Evolutionary conservation across 1,139 yeast genomes (phyloP).

Genomic region (Debaryomycetaceae sp.): DNA sequence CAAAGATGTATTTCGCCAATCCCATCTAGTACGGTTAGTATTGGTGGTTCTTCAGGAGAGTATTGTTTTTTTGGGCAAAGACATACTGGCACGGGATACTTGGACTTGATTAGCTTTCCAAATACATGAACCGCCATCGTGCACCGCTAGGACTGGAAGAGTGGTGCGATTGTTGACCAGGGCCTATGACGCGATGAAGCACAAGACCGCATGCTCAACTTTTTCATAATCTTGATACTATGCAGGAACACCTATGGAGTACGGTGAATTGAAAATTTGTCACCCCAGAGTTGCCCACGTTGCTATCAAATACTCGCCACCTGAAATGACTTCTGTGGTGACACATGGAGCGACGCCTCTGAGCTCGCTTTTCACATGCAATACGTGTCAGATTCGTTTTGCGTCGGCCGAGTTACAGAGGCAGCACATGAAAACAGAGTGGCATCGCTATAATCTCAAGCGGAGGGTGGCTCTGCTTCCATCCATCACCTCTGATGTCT

Average conservation of each 20-base stretch:
- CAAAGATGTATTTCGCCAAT: conserved; percentile 71
- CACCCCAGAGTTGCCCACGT: background rate
- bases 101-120: conserved; percentile 59
- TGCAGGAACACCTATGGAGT: too few relatives aligned
- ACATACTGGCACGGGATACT: conserved; percentile 32
- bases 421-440: conserved; percentile 88
- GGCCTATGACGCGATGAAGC: background rate
- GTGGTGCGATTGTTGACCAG: background rate
- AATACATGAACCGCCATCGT: conserved; percentile 65
- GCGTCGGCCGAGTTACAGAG: conserved; percentile 74
- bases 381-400: conserved; percentile 76
- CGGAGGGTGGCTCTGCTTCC: conserved; percentile 81
- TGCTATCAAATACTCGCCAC: background rate
- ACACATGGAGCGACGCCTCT: conserved; percentile 26
- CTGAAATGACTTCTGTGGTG: conserved; percentile 12
- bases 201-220: too few relatives aligned
- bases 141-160: background rate
- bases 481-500: conserved; percentile 68
- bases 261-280: background rate
- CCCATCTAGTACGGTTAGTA: conserved; percentile 28
- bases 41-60: background rate
- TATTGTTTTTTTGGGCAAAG: conserved; percentile 1
- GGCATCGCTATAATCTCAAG: conserved; percentile 91
- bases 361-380: conserved; percentile 55
- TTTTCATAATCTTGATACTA: too few relatives aligned